Conservation (phyloP, 2,329 filamentous ascomycete genomes). For the Colletotrichum cordylinicola region DNA sequence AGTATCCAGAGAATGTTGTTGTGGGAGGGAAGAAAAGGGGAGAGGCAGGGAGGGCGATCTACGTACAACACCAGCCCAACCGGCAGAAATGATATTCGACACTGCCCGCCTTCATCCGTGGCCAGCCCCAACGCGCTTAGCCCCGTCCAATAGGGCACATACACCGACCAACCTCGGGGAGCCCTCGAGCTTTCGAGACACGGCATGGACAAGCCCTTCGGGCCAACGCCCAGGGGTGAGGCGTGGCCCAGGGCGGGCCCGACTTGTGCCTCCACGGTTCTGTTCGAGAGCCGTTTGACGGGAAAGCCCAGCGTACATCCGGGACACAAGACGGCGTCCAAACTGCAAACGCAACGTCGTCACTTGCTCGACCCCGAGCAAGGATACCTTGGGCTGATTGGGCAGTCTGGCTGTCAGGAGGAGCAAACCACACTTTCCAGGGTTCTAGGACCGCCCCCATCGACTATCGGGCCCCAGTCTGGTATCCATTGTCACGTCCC, state of each 20-base stretch:
- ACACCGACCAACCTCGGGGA: neutral
- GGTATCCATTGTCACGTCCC: conserved; percentile 9
- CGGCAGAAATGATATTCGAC: conserved; percentile 21
- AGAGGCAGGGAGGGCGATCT: neutral
- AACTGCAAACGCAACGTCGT: conserved; percentile 7
- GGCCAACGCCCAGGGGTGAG: conserved; percentile 1
- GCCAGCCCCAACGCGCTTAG: conserved; percentile 16
- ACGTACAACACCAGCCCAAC: conserved; percentile 15
- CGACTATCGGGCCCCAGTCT: neutral
- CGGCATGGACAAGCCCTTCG: neutral
- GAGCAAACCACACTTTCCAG: conserved; percentile 3
- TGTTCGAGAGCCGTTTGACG: conserved; percentile 1
- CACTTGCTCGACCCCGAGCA: neutral
- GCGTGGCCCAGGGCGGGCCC: conserved; percentile 11
- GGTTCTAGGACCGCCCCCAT: conserved; percentile 1
- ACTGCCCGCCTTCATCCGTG: conserved; percentile 18
- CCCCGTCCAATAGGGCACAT: conserved; percentile 20
- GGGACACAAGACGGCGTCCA: conserved; percentile 1
- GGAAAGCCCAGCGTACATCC: neutral
- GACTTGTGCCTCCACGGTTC: neutral
- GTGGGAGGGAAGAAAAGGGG: conserved; percentile 8
- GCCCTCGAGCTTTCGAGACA: conserved; percentile 4
- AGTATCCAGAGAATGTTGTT: conserved; percentile 16
- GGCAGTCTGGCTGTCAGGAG: neutral
- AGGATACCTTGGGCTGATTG: neutral